Base-by-base conservation (phyloP, 352 stramenopile genomes). In the Phytophthora pini region DNA sequence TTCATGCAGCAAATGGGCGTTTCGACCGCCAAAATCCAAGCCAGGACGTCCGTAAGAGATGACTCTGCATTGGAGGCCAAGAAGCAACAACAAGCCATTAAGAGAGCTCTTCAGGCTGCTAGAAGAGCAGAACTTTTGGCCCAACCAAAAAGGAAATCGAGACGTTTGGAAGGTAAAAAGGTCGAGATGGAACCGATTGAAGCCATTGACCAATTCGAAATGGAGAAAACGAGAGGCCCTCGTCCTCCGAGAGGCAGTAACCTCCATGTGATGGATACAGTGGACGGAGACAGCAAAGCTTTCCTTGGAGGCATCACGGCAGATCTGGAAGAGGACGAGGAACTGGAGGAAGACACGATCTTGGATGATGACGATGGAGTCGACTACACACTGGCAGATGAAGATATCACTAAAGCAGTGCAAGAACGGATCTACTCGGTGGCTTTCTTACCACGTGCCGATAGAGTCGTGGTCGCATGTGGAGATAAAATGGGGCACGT, bases 1-100 rank as follows among this genome's bases (percentile, higher is more conserved):
- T 92, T 94, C 58, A 93, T 96, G 86, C 74, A 79, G 51, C 79
- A 83, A 41, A 93, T 96, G 78, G 88, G 88, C 10, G 80, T 95
- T 24, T 89, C 83, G 6, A 92, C 82, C 17, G 82, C 82, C 6
- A 92, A 88, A 62, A 89, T 90, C 20, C 69, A 73, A 2, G 85
- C 85, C 2, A 74, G 85, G 11, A 93, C 83, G 5, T 69, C 80
- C 0, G 51, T 87, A 5, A 50, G 51, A 3, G 52, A 66, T 15
- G 26, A 54, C 20, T 4, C 46, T 22, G 20, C 9, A 22, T 68
- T 62, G 24, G 45, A 59, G 2, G 9, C 36, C 1, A 68, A 54
- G 55, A 39, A 15, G 79, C 22, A 69, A 24, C 56, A 66, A 31
- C 52, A 44, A 24, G 48, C 46, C 3, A 9, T 32, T 0, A 71